These are phyloP conservation scores for Diutina neorugosa DNA, from an alignment of 1,139 yeast genomes.

Conservation along the genomic window DNA sequence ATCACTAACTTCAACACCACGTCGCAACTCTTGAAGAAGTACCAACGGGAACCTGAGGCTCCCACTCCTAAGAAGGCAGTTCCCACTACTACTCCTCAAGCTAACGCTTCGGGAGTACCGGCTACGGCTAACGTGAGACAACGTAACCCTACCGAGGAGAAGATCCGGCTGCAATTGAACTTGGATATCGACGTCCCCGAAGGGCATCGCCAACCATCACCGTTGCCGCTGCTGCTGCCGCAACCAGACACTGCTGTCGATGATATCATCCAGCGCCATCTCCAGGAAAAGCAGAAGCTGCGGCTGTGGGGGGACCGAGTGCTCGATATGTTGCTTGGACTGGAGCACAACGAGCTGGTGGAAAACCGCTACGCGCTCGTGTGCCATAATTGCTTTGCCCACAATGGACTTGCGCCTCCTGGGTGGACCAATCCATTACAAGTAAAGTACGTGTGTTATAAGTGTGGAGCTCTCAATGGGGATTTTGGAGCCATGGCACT, in stretches of 20 bases:
- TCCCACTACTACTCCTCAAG: background rate
- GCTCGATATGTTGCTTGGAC: constrained; percentile 51
- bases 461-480: constrained; percentile 55
- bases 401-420: constrained; percentile 80
- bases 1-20: constrained; percentile 72
- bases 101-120: background rate
- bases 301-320: constrained; percentile 20
- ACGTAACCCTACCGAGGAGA: constrained; percentile 2
- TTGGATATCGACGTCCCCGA: background rate
- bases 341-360: constrained; percentile 54
- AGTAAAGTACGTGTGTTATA: constrained; percentile 59
- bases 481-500: background rate
- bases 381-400: constrained; percentile 50
- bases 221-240: background rate
- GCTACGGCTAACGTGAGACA: background rate
- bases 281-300: background rate
- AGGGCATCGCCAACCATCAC: background rate
- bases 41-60: constrained; percentile 10
- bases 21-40: constrained; percentile 56
- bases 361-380: constrained; percentile 62
- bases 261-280: background rate
- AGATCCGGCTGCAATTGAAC: background rate
- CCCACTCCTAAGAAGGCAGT: background rate
- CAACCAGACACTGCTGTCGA: background rate
- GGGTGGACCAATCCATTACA: constrained; percentile 39